Conservation (phyloP, 1,139 yeast genomes). For the Taphrina flavorubra region DNA sequence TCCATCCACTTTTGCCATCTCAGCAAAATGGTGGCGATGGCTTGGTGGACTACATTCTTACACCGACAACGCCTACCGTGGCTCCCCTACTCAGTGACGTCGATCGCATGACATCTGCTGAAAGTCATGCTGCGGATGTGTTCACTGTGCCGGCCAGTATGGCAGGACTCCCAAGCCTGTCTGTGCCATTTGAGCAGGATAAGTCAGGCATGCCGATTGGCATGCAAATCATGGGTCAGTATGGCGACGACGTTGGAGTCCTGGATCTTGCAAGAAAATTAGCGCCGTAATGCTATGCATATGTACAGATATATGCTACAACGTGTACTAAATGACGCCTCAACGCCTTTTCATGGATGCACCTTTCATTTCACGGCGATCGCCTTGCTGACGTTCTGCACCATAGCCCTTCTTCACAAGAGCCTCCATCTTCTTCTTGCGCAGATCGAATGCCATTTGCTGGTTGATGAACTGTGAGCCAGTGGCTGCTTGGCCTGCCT, state of each 20-base stretch:
- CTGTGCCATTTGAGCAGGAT: constrained; percentile 63
- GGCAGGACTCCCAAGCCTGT: constrained; percentile 87
- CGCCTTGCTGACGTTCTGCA: neutral
- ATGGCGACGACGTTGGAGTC: constrained; percentile 74
- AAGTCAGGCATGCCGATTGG: constrained; percentile 58
- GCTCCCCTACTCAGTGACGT: constrained; percentile 59
- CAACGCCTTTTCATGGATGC: too few relatives aligned
- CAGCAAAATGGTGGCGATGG: constrained; percentile 44
- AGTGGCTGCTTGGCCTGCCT: neutral
- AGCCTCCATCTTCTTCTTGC: constrained; percentile 12
- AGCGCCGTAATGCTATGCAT: neutral
- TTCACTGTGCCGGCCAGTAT: constrained; percentile 88
- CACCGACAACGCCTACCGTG: constrained; percentile 71
- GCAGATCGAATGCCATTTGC: constrained; percentile 5
- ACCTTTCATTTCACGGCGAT: too few relatives aligned
- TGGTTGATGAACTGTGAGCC: constrained; percentile 13
- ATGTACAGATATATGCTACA: neutral
- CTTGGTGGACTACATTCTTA: constrained; percentile 71
- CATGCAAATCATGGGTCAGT: constrained; percentile 83
- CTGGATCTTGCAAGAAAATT: constrained; percentile 50
- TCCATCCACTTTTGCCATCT: constrained; percentile 46
- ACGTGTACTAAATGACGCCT: too few relatives aligned
- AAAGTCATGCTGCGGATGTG: constrained; percentile 77
- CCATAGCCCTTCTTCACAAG: neutral
- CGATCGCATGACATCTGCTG: constrained; percentile 57